Base-by-base conservation (phyloP, 2,329 filamentous ascomycete genomes). In the Arthrinium phaeospermum region DNA sequence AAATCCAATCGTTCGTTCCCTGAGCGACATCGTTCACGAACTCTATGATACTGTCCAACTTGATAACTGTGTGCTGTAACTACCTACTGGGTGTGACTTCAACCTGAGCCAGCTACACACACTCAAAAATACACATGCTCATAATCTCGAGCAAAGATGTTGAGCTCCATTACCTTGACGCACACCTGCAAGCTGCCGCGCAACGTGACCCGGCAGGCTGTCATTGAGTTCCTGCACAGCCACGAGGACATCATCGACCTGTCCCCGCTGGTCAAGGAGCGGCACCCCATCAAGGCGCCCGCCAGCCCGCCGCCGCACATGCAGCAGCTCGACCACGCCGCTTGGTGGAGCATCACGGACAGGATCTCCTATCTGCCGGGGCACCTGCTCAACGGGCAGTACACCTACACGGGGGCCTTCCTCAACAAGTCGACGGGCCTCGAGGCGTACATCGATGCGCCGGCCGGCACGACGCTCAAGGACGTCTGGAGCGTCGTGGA, bases 221-320 rank as follows among this genome's bases (percentile, higher is more conserved):
- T 64, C 19, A 64, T 64, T 22, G 57, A 64, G 57, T 64, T 64
- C 57, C 57, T 64, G 22, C 57, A 64, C 22, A 64, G 34, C 57
- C 57, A 64, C 57, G 57, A 64, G 57, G 57, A 64, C 57, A 41
- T 64, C 34, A 64, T 64, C 57, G 57, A 64, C 57, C 57, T 64
- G 57, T 64, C 57, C 34, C 57, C 57, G 57, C 57, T 64, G 34
- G 57, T 64, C 57, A 64, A 64, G 57, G 57, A 64, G 34, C 57
- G 57, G 4, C 57, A 64, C 34, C 57, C 57, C 34, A 64, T 64
- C 34, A 64, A 64, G 57, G 57, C 57, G 8, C 57, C 57, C 19
- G 57, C 57, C 57, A 41, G 34, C 34, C 19, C 57, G 34, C 57
- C 57, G 57, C 30, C 34, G 57, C 30, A 64, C 30, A n/a, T 49